Evolutionary conservation across 2,329 filamentous ascomycete species (phyloP), one percentile per base, ranked within the genome.

Genomic region (Diaporthe batatas): DNA sequence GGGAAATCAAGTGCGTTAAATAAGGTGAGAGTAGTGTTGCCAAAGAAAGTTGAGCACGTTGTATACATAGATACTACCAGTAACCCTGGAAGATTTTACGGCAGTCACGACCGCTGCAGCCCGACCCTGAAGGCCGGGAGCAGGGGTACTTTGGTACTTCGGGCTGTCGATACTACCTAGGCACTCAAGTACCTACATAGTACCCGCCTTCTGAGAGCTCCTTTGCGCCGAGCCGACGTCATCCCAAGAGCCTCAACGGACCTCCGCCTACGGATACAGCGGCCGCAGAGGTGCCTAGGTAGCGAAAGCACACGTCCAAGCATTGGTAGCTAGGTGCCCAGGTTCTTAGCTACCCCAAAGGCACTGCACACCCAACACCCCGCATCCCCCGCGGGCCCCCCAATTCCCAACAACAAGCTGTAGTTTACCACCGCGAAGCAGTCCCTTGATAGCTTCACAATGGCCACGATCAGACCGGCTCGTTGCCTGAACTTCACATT

Each of bases 401-500:
- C n/a, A 18, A 53, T 53, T 29, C 62, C 47, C 44, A 67, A 67
- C 44, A 39, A 49, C 47, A 34, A 53, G 25, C 47, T 39, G 32
- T 32, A 39, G 32, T 10, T 16, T 51, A 32, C 42, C 32, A 34
- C 34, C 44, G 18, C 47, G 68, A 39, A 44, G 64, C 68, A 29
- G 47, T 25, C n/a, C n/a, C 47, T n/a, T 21, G 44, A 36, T n/a
- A 51, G 47, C 47, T 39, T 69, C 70, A 75, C 34, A 36, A 75
- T 75, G 74, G 74, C 70, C 36, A 58, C 72, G 3, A 70, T 64
- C 36, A 68, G 65, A 70, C 65, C 69, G 69, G 55, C 32, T 53
- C 74, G 74, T 36, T 75, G 72, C 70, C 36, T 75, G 29, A 74
- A 72, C 32, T 23, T 51, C 65, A 59, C 68, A 21, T 21, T 71